Base-by-base conservation (phyloP, 768 basidiomycete species). In the Phlebiopsis gigantea region DNA sequence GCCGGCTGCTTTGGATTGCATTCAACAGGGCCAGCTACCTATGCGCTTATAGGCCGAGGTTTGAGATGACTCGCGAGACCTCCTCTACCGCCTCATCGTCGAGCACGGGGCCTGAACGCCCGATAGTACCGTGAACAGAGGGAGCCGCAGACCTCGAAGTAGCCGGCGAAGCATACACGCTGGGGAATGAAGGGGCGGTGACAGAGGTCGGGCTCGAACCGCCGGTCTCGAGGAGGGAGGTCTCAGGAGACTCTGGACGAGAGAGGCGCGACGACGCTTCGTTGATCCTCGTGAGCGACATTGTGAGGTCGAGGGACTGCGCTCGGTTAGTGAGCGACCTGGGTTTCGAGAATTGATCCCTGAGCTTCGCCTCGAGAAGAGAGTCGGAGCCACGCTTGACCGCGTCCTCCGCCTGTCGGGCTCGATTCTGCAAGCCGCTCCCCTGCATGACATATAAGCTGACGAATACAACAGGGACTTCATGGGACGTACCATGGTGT, bases 271-370 rank as follows among this genome's bases (percentile, higher is more conserved):
- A 77, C 54, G 83, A 77, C 19, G 83, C 79, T 65, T 90, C 90
- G 4, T 84, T 83, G 62, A 92, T 90, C 53, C 84, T 85, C n/a
- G 84, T 85, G 28, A 93, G 78, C 5, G 92, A 93, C 62, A 84
- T 84, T 0, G 89, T 92, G 61, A 96, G 74, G 67, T 96, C 93
- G 46, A 96, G 84, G 4, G 88, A 91, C 68, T 95, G 93, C 0
- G 93, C 93, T 17, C 93, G 87, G 63, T 91, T 91, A 59, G 85
- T 85, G 60, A 93, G 73, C 4, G 90, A 87, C 47, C 91, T 86
- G 4, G 90, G 89, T 72, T 91, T 91, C 30, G 78, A 75, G 59
- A 73, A 72, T 61, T 86, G 87, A 57, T 90, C 88, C 71, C 88
- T 90, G 45, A 93, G 69, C 68, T 93, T 93, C 39, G 90, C 83